A percentile compares a stretch with the other conserved stretches of the same genome.
Evolutionary conservation across 306 rosid species (phyloP).

Genomic region (Erythrophleum fordii): DNA sequence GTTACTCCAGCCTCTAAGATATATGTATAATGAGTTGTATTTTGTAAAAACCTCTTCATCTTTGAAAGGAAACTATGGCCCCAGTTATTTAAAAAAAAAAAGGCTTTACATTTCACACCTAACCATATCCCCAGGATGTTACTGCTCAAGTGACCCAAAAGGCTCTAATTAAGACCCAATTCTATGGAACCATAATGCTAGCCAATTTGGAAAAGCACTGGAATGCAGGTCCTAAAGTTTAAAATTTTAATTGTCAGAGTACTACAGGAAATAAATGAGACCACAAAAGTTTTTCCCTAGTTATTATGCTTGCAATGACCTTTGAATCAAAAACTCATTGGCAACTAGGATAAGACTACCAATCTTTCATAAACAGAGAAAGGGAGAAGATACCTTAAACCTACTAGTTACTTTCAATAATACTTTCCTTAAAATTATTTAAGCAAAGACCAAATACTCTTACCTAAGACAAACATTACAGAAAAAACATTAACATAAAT

Average conservation of each 20-base stretch:
- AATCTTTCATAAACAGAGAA: background rate
- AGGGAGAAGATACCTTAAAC: conserved; percentile 6
- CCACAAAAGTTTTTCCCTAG: background rate
- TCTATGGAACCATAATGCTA: conserved; percentile 12
- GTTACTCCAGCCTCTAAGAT: background rate
- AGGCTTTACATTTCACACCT: background rate
- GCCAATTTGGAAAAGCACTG: conserved; percentile 12
- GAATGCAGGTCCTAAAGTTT: background rate
- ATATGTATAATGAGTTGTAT: background rate
- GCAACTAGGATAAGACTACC: conserved; percentile 1
- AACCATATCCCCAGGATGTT: background rate
- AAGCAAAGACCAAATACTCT: conserved; percentile 17
- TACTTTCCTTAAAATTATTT: conserved; percentile 29
- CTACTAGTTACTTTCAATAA: background rate
- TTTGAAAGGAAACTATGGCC: background rate
- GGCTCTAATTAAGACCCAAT: conserved; percentile 22
- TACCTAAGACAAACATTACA: conserved; percentile 17
- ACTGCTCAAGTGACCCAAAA: background rate
- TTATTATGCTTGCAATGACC: conserved; percentile 7
- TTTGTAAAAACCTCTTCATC: background rate
- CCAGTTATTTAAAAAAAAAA: background rate
- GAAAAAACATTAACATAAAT: background rate
- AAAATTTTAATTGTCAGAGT: conserved; percentile 2
- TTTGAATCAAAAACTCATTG: background rate
- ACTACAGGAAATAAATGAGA: background rate